Evolutionary conservation across 768 basidiomycete genomes (phyloP), one percentile per base, ranked within the genome.

Genomic region (Pleurotus tuber-regium): DNA sequence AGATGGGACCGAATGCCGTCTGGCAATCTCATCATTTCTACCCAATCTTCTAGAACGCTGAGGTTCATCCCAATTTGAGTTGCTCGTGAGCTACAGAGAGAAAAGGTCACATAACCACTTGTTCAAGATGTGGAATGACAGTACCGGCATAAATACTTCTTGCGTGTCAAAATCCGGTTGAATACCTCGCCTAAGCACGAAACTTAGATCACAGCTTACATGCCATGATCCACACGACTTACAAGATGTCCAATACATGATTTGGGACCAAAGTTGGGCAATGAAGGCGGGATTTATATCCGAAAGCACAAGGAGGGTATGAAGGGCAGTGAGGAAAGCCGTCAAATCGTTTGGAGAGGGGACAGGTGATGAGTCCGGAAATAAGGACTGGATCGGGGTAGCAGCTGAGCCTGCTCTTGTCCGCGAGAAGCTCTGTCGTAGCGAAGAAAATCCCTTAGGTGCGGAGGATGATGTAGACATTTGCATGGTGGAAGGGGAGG

Each of bases 201-300:
- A n/a, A n/a, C n/a, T n/a, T n/a, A n/a, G n/a, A n/a, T n/a, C n/a
- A n/a, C n/a, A n/a, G n/a, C n/a, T n/a, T n/a, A n/a, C n/a, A n/a
- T n/a, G n/a, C n/a, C n/a, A n/a, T n/a, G n/a, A n/a, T n/a, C n/a
- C n/a, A n/a, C n/a, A n/a, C n/a, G n/a, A 65, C 85, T 75, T 75
- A 90, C 93, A 92, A 19, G 93, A 87, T 49, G 93, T 87, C 97
- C 97, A 99, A 65, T 95, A 98, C 75, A 97, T 87, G n/a, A 97
- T 84, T 68, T 99, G 97, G 1, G 93, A 95, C 85, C 94, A 96
- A 43, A 95, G 77, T 65, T 99, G 97, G 4, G 87, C 84, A 44
- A 84, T 85, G 14, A 98, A 73, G 6, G 80, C 85, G 11, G 97
- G 92, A 63, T 98, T 98, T 57, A 98, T 82, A 52, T 94, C 89